Conservation (phyloP, 352 stramenopile genomes). For the Albugo laibachii region DNA sequence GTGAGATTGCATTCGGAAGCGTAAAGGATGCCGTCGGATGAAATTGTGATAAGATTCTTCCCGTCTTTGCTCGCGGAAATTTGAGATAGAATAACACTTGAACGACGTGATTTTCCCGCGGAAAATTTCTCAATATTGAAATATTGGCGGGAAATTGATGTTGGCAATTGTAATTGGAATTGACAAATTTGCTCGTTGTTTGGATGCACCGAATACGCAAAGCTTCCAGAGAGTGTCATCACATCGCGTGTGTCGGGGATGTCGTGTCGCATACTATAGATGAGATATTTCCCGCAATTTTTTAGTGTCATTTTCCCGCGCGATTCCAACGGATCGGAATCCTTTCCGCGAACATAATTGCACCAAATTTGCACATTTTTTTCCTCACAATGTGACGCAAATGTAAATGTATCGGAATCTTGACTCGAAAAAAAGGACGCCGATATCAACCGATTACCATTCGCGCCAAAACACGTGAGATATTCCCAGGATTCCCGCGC, state of each 20-base stretch:
- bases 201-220: conserved; percentile 41
- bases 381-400: conserved; percentile 30
- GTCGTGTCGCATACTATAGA: conserved; percentile 4
- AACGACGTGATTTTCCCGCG: conserved; percentile 40
- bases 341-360: too few species aligned
- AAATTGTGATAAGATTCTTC: conserved; percentile 31
- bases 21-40: conserved; percentile 52
- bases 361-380: conserved; percentile 48
- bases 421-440: conserved; percentile 28
- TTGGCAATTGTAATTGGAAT: conserved; percentile 5
- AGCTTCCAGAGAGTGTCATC: conserved; percentile 26
- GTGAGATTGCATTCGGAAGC: conserved; percentile 23
- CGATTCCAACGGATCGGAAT: not conserved
- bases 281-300: not conserved
- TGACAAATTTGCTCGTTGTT: conserved; percentile 33
- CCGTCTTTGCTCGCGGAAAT: conserved; percentile 45
- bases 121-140: conserved; percentile 53
- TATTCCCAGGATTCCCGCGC: conserved; percentile 17
- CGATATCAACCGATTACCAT: conserved; percentile 31
- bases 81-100: conserved; percentile 45
- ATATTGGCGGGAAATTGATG: conserved; percentile 12
- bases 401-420: not conserved
- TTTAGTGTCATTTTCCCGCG: conserved; percentile 6
- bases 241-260: conserved; percentile 42
- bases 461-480: conserved; percentile 27